These are phyloP conservation scores for Gynochthodes officinalis DNA, from an alignment of 257 asterid genomes.

Conservation along the genomic window DNA sequence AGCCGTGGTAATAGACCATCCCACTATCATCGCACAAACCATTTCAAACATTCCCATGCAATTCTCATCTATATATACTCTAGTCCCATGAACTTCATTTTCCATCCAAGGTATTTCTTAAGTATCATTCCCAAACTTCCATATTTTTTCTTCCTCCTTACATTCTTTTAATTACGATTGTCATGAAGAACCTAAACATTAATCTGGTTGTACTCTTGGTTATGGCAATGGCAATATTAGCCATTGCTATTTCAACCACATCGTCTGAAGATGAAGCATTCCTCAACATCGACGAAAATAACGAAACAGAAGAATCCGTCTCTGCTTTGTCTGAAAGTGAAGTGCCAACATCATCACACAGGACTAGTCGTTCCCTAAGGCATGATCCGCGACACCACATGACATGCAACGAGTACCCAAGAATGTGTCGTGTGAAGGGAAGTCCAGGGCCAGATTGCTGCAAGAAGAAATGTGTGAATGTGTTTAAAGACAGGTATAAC, in stretches of 20 bases:
- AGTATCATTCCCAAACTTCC: neutral
- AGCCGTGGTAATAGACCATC: constrained; percentile 25
- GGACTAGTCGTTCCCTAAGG: constrained; percentile 8
- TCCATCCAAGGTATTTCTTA: constrained; percentile 8
- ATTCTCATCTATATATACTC: constrained; percentile 18
- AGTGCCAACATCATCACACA: constrained; percentile 25
- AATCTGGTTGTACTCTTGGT: constrained; percentile 33
- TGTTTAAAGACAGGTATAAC: constrained; percentile 34
- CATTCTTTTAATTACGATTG: too few relatives aligned
- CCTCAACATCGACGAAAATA: constrained; percentile 5
- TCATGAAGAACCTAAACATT: constrained; percentile 32
- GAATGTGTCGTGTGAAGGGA: constrained; percentile 41
- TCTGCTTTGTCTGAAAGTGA: neutral
- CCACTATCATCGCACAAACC: constrained; percentile 15
- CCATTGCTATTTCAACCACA: constrained; percentile 9
- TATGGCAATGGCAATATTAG: constrained; percentile 18
- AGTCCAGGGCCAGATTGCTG: constrained; percentile 67
- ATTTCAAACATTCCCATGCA: neutral
- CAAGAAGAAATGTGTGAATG: constrained; percentile 54
- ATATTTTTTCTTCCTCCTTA: too few relatives aligned
- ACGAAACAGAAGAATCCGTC: constrained; percentile 4
- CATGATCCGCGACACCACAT: constrained; percentile 11
- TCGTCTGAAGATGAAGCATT: neutral
- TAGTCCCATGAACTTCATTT: neutral
- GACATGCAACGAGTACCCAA: constrained; percentile 55